These are phyloP conservation scores for Nosema muscidifuracis DNA, from an alignment of 371 early-diverging fungal genomes.

Conservation along the genomic window DNA sequence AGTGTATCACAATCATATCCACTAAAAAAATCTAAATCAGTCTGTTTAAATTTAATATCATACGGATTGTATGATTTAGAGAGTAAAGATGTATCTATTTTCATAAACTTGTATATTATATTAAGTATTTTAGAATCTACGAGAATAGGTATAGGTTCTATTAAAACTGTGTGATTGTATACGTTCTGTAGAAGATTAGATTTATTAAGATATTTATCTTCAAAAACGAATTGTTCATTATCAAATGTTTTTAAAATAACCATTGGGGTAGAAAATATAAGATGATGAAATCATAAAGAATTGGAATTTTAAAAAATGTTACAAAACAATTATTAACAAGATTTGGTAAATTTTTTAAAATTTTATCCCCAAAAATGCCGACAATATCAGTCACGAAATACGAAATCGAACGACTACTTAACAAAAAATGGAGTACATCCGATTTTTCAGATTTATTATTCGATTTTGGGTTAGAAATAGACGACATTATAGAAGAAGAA, in stretches of 20 bases:
- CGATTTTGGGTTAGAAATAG: conserved; percentile 97
- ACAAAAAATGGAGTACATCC: conserved; percentile 60
- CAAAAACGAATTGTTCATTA: not conserved
- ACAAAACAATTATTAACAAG: not conserved
- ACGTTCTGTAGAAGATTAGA: not conserved
- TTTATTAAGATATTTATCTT: not conserved
- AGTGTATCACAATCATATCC: conserved; percentile 33
- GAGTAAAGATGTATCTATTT: conserved; percentile 18
- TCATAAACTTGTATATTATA: conserved; percentile 25
- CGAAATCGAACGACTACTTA: conserved; percentile 18
- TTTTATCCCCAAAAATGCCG: conserved; percentile 23
- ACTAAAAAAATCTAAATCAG: conserved; percentile 32
- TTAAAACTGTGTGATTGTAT: not conserved
- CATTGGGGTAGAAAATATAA: not conserved
- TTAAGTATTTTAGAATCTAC: conserved; percentile 3
- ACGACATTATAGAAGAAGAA: conserved; percentile 73
- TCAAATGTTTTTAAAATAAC: conserved; percentile 3
- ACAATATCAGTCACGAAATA: conserved; percentile 28
- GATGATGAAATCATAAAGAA: too few species aligned
- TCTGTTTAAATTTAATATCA: conserved; percentile 37
- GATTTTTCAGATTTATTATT: conserved; percentile 93
- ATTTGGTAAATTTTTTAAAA: not conserved
- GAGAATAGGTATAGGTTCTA: conserved; percentile 10
- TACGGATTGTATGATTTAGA: conserved; percentile 29
- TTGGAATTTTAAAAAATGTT: not conserved